These are phyloP conservation scores for Colletotrichum sp. DNA, from an alignment of 2,329 filamentous ascomycete species.

Conservation along the genomic window DNA sequence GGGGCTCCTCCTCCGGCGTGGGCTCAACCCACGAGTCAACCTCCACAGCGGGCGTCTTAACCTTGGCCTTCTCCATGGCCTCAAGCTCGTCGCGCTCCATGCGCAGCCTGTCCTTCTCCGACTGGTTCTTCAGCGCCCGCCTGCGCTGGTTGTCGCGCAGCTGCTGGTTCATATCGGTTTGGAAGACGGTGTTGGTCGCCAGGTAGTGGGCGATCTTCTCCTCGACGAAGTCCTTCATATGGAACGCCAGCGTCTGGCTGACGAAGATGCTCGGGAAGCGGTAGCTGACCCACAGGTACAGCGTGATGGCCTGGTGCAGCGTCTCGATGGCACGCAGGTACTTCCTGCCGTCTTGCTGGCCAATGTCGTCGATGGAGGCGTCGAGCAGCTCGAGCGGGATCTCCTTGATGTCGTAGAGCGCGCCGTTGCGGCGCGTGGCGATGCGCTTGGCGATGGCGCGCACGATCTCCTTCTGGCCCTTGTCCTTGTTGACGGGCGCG, in stretches of 20 bases:
- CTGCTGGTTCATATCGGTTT: conserved; percentile 31
- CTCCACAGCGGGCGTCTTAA: conserved; percentile 23
- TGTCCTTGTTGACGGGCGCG: conserved; percentile 67
- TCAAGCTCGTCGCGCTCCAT: conserved; percentile 27
- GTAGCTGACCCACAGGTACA: conserved; percentile 94
- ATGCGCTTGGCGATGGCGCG: conserved; percentile 73
- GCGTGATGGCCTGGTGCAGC: conserved; percentile 81
- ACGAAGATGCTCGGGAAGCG: conserved; percentile 82
- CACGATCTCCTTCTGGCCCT: conserved; percentile 54
- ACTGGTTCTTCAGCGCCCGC: not conserved
- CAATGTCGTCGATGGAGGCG: conserved; percentile 46
- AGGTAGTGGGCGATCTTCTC: conserved; percentile 72
- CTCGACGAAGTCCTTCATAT: conserved; percentile 81
- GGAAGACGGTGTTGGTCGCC: conserved; percentile 28
- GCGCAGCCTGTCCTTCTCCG: conserved; percentile 31
- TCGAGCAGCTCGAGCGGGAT: conserved; percentile 80
- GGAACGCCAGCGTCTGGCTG: conserved; percentile 75
- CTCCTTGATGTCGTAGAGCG: conserved; percentile 72
- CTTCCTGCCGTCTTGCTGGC: conserved; percentile 21
- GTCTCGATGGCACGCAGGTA: conserved; percentile 75
- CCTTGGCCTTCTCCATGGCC: conserved; percentile 1
- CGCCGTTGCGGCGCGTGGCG: conserved; percentile 68
- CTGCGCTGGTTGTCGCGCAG: conserved; percentile 1
- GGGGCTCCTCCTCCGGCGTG: conserved; percentile 39
- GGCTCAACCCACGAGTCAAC: conserved; percentile 36